Conservation (phyloP, 345 rosid genomes). For the Noccaea bulbosa region DNA sequence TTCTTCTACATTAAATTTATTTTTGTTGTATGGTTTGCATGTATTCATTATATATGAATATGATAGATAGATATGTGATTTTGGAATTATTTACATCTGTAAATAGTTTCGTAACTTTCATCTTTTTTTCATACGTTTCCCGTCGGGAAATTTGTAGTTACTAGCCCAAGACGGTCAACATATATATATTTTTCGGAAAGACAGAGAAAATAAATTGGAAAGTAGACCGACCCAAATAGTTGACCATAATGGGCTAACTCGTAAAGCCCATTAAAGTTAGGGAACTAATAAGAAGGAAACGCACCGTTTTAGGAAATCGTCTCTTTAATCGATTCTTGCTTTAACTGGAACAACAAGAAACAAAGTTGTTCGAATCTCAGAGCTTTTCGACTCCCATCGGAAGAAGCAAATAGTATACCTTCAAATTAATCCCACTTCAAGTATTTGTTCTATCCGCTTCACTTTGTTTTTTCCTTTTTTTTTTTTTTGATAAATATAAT, state of each 20-base stretch:
- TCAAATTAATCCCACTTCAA: background rate
- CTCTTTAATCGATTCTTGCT: background rate
- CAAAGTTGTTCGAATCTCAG: background rate
- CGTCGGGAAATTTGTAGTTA: too few relatives aligned
- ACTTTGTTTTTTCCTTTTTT: background rate
- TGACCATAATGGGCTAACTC: constrained; percentile 20
- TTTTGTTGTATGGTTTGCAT: background rate
- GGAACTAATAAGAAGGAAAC: background rate
- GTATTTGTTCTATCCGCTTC: background rate
- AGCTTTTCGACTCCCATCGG: constrained; percentile 15
- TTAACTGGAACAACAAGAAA: background rate
- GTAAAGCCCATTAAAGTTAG: background rate
- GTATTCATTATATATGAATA: background rate
- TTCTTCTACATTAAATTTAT: background rate
- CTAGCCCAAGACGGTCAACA: too few relatives aligned
- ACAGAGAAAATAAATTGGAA: too few relatives aligned
- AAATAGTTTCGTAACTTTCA: too few relatives aligned
- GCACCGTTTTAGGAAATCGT: background rate
- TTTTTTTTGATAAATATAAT: too few relatives aligned
- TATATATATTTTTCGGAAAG: too few relatives aligned
- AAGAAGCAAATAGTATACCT: constrained; percentile 27
- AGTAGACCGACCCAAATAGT: too few relatives aligned
- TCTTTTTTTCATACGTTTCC: too few relatives aligned
- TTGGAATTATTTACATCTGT: too few relatives aligned
- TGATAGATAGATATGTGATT: background rate